These are phyloP conservation scores for Nothopassalora personata DNA, from an alignment of 2,329 filamentous ascomycete genomes.

Conservation along the genomic window DNA sequence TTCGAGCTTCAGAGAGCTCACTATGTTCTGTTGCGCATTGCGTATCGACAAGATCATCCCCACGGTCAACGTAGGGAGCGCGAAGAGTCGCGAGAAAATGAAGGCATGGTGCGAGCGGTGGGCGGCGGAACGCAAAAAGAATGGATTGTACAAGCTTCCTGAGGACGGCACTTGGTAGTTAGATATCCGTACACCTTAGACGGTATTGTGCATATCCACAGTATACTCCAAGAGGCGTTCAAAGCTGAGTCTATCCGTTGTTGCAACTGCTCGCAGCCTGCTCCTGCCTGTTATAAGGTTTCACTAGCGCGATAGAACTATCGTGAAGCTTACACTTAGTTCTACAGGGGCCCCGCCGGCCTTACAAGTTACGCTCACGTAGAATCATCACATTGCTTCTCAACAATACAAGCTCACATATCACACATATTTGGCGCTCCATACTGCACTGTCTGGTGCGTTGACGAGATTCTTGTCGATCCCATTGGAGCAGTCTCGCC, in stretches of 20 bases:
- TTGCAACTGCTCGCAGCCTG: too few relatives aligned
- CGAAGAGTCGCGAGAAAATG: conserved; percentile 60
- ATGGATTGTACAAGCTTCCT: conserved; percentile 49
- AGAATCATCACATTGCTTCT: too few relatives aligned
- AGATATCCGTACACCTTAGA: not conserved
- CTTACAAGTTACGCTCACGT: too few relatives aligned
- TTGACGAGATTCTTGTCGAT: not conserved
- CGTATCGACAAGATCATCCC: conserved; percentile 86
- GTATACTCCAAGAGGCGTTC: too few relatives aligned
- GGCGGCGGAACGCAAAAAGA: conserved; percentile 58
- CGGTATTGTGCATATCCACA: not conserved
- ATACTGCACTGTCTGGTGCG: not conserved
- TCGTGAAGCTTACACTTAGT: too few relatives aligned
- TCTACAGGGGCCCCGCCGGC: too few relatives aligned
- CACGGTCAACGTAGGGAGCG: conserved; percentile 78
- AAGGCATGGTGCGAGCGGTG: conserved; percentile 61
- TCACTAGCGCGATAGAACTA: too few relatives aligned
- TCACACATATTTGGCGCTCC: not conserved
- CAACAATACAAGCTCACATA: not conserved
- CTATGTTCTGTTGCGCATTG: conserved; percentile 84
- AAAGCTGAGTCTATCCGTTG: too few relatives aligned
- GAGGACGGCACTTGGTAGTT: conserved; percentile 30
- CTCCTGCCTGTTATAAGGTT: too few relatives aligned
- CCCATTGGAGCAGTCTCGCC: not conserved
- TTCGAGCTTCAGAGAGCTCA: conserved; percentile 87